These are phyloP conservation scores for Benincasa hispida DNA, from an alignment of 306 rosid species.

Conservation along the genomic window DNA sequence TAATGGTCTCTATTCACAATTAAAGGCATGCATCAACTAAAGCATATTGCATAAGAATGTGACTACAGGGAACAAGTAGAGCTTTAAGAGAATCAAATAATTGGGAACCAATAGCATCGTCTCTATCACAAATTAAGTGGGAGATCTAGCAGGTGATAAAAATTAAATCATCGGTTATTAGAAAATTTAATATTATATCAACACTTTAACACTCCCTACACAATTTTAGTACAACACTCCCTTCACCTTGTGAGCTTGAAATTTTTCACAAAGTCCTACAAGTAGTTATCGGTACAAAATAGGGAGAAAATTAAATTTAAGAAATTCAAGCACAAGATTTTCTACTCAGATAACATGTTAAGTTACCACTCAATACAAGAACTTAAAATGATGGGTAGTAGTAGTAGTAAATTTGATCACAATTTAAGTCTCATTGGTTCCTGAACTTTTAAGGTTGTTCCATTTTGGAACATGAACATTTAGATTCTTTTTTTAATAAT, in stretches of 20 bases:
- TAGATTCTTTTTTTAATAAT: too few species aligned
- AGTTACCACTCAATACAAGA: not conserved
- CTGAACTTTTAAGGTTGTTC: not conserved
- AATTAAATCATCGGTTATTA: not conserved
- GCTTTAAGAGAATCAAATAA: not conserved
- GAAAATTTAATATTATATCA: not conserved
- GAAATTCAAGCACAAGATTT: not conserved
- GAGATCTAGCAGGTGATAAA: not conserved
- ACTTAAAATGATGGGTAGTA: not conserved
- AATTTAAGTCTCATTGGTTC: not conserved
- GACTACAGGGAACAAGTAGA: not conserved
- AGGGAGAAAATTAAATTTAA: not conserved
- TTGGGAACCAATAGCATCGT: not conserved
- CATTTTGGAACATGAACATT: too few species aligned
- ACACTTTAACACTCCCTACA: not conserved
- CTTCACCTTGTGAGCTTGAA: not conserved
- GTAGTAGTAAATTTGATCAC: too few species aligned
- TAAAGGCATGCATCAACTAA: not conserved
- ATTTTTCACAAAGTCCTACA: not conserved
- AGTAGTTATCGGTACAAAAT: not conserved
- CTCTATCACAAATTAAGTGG: not conserved
- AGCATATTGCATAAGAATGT: not conserved
- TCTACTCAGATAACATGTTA: not conserved
- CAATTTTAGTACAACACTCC: too few species aligned
- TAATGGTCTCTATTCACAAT: not conserved